These are phyloP conservation scores for Leptographium radiaticola DNA, from an alignment of 2,329 filamentous ascomycete species.

Conservation along the genomic window DNA sequence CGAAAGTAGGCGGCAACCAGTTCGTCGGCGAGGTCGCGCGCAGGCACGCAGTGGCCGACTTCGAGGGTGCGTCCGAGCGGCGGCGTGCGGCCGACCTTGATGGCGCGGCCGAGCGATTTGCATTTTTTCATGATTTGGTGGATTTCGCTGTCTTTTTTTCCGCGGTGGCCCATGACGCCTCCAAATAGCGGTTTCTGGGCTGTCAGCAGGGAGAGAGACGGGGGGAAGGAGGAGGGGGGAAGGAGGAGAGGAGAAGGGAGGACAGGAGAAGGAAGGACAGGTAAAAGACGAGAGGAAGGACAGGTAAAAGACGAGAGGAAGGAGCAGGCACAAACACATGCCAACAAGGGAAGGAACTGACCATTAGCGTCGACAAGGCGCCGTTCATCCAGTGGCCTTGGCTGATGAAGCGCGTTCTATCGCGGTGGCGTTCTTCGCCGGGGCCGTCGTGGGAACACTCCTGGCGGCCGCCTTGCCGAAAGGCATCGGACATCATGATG, in stretches of 20 bases:
- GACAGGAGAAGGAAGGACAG: not conserved
- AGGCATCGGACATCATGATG: not conserved
- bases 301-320: not conserved
- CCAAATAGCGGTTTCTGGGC: slow-evolving; percentile 25
- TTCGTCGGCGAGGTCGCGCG: slow-evolving; percentile 29
- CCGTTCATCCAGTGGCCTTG: slow-evolving; percentile 42
- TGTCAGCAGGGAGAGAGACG: not conserved
- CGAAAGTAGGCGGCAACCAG: slow-evolving; percentile 41
- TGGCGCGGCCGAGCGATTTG: slow-evolving; percentile 36
- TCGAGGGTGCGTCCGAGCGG: slow-evolving; percentile 13
- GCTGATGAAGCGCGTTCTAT: slow-evolving; percentile 42
- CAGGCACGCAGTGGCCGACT: slow-evolving; percentile 26
- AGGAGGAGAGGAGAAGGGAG: not conserved
- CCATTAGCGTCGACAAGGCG: slow-evolving; percentile 25
- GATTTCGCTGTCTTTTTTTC: slow-evolving; percentile 22
- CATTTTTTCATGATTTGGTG: slow-evolving; percentile 28
- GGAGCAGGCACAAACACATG: not conserved
- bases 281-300: not conserved
- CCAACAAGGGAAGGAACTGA: slow-evolving; percentile 17
- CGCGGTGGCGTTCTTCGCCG: not conserved
- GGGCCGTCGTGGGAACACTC: not conserved
- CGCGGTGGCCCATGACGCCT: slow-evolving; percentile 27
- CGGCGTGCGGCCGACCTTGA: slow-evolving; percentile 32
- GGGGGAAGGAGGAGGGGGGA: not conserved
- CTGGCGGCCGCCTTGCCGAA: not conserved